Base-by-base conservation (phyloP, 192 early-diverging fungal genomes). In the Martensiomyces pterosporus region DNA sequence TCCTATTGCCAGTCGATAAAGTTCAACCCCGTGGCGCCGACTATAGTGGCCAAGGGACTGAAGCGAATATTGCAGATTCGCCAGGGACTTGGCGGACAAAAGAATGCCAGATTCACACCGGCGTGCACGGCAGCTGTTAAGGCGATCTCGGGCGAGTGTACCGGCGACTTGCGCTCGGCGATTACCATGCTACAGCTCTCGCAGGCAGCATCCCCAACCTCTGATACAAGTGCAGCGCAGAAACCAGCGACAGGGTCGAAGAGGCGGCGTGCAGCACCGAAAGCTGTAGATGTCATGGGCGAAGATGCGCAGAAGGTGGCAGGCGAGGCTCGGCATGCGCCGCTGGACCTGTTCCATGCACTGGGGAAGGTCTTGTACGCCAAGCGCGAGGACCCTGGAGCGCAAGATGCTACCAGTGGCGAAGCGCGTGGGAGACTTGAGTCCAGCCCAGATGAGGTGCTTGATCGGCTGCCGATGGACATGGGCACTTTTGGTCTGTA, bases 1-100 rank as follows among this genome's bases (percentile, higher is more conserved):
- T 18, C 44, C 9, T 60, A 35, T 34, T 62, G 67, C 26, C 73
- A 67, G 38, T 40, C 50, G 21, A 61, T 55, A 24, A 72, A 69
- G 26, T 85, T 85, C 43, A 80, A 80, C 12, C 79, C 82, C 0
- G 76, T 84, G 23, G 83, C 83, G n/a, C 67, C 68, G 7, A 84
- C 82, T 4, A 71, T 84, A 29, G 68, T 82, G 34, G 68, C 64
- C 17, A 82, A 82, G 61, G 82, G 75, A 0, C 67, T 85, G 15
- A 64, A 58, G 34, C 65, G 61, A 9, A 54, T 84, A 8, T 49
- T 79, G 13, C 55, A 48, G 34, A 33, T 59, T 5, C 57, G 47
- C 22, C 17, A 17, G 12, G 58, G 52, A 0, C 36, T 29, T 13
- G 45, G 23, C 6, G 48, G 26, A 16, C 18, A 33, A 17, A 48